These are phyloP conservation scores for Teunomyces stri DNA, from an alignment of 805 yeast species.

Conservation along the genomic window DNA sequence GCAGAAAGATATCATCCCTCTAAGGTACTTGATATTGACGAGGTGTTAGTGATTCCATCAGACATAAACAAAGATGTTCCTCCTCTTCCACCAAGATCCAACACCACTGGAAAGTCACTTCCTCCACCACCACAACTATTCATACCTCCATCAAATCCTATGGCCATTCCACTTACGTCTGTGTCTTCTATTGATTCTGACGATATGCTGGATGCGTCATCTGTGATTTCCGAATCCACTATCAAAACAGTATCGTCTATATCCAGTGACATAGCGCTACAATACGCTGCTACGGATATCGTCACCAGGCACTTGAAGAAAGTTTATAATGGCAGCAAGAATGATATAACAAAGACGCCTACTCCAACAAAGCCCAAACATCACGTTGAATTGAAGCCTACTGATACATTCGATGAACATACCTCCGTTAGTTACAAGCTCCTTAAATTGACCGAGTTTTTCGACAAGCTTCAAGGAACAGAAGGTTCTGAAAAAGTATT, in stretches of 20 bases:
- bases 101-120: constrained; percentile 4
- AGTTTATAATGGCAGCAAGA: constrained; percentile 34
- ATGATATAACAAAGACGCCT: constrained; percentile 32
- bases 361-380: constrained; percentile 11
- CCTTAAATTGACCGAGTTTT: constrained; percentile 21
- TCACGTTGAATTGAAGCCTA: constrained; percentile 8
- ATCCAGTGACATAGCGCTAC: constrained; percentile 15
- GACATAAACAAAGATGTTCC: not conserved
- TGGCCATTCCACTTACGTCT: not conserved
- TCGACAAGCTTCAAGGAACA: constrained; percentile 12
- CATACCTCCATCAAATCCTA: not conserved
- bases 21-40: constrained; percentile 11
- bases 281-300: constrained; percentile 15
- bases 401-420: constrained; percentile 13
- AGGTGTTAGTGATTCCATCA: constrained; percentile 4
- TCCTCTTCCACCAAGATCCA: constrained; percentile 7
- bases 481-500: constrained; percentile 2
- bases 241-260: constrained; percentile 14
- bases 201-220: constrained; percentile 13
- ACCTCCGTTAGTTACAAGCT: constrained; percentile 26
- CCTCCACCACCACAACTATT: constrained; percentile 6
- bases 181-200: constrained; percentile 7
- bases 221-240: constrained; percentile 12
- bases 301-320: constrained; percentile 20
- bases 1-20: constrained; percentile 30